Base-by-base conservation (phyloP, 306 rosid species). In the Cotoneaster glaucophyllus region DNA sequence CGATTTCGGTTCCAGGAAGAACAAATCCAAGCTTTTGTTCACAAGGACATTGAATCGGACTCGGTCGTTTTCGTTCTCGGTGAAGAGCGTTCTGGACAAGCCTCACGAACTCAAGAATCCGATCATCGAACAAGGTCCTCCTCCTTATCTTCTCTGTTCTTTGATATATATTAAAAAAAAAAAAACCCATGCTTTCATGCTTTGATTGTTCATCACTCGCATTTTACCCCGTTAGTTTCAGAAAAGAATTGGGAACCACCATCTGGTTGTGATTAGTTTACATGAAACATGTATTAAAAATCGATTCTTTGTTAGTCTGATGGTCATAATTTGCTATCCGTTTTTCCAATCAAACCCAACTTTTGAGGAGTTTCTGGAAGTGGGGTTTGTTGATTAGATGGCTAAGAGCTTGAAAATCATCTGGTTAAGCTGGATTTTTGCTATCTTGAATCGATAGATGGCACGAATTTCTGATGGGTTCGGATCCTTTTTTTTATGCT, bases 21-120 rank as follows among this genome's bases (percentile, higher is more conserved):
- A 82, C 57, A 67, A 73, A 68, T 86, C 96, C 9, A 88, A 73
- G 80, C 18, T 88, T 10, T 52, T 90, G 34, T 80, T 85, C 28
- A 43, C 85, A 65, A 65, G 87, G 71, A 79, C 78, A 24, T 61
- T 59, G 52, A 83, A 28, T 24, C 69, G 29, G 14, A 87, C 77
- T 78, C 78, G 81, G 53, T 43, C 75, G 39, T 82, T 85, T 61
- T 59, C 81, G 1, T 81, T 85, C 56, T 58, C 80, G 1, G 87
- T 86, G 39, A 89, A 62, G 77, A 89, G 78, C 80, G 90, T 84
- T 4, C 86, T 89, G 28, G 80, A 82, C 58, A 90, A 93, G 76
- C 81, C 89, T 43, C 88, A 75, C 80, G 82, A 73, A 65, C 11
- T 83, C 50, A 80, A 85, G 67, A 90, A 94, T 83, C 82, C 88